A percentile compares a stretch with the other conserved stretches of the same genome.
Conservation (phyloP, 768 basidiomycete genomes). For the Suillus occidentalis region DNA sequence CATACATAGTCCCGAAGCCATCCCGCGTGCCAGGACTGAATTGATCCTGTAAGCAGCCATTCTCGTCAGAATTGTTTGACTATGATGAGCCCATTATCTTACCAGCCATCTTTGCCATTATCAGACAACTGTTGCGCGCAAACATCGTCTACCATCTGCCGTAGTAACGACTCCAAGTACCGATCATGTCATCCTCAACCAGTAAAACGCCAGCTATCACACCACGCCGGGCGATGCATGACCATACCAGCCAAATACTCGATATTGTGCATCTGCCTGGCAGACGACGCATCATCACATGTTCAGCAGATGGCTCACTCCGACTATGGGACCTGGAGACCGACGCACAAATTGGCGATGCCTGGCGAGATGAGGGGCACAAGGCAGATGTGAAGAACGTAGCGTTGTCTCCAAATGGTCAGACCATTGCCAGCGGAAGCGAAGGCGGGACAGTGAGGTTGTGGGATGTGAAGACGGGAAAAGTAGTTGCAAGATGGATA, state of each 20-base stretch:
- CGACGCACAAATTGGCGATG: not conserved
- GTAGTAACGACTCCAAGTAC: not conserved
- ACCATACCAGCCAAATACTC: not conserved
- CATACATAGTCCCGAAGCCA: not conserved
- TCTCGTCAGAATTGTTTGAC: not conserved
- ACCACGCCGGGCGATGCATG: not conserved
- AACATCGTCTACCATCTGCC: not conserved
- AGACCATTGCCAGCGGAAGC: slow-evolving; percentile 8
- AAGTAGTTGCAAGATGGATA: slow-evolving; percentile 5
- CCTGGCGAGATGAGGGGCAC: not conserved
- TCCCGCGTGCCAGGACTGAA: not conserved
- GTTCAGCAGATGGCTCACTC: not conserved
- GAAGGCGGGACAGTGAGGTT: slow-evolving; percentile 4
- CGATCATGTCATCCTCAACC: not conserved
- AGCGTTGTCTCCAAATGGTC: not conserved
- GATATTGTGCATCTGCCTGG: not conserved
- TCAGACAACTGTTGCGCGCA: not conserved
- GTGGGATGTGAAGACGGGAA: slow-evolving; percentile 25
- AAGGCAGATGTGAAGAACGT: not conserved
- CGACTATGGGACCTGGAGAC: not conserved
- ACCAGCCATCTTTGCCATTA: not conserved
- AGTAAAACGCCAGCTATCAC: not conserved
- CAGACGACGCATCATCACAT: not conserved
- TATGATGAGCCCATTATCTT: not conserved
- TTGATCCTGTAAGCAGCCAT: not conserved